These are phyloP conservation scores for Thermothielavioides terrestris DNA, from an alignment of 495 filamentous ascomycete species.

Conservation along the genomic window DNA sequence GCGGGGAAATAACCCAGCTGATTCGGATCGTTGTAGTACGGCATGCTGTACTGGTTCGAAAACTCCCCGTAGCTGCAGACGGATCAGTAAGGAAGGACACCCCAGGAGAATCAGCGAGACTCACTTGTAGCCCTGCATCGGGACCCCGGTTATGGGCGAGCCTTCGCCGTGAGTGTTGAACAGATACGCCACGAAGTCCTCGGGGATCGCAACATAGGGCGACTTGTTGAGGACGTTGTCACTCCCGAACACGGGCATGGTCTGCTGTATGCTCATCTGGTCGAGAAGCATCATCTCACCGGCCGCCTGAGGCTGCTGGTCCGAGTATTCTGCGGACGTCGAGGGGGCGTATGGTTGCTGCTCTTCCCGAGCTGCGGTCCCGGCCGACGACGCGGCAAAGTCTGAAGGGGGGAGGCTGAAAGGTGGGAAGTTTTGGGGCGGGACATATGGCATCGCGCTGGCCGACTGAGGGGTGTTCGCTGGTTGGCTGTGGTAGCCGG, in stretches of 20 bases:
- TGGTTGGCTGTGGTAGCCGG: slow-evolving; percentile 40
- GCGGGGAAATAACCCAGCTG: slow-evolving; percentile 46
- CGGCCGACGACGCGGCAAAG: slow-evolving; percentile 32
- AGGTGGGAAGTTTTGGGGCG: slow-evolving; percentile 44
- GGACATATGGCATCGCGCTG: slow-evolving; percentile 34
- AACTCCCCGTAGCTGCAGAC: slow-evolving; percentile 41
- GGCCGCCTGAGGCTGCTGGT: slow-evolving; percentile 37
- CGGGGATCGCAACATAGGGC: slow-evolving; percentile 74
- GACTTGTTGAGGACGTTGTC: slow-evolving; percentile 72
- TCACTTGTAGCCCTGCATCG: slow-evolving; percentile 45
- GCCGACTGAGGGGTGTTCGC: slow-evolving; percentile 37
- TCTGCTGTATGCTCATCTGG: slow-evolving; percentile 55
- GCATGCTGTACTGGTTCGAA: slow-evolving; percentile 39
- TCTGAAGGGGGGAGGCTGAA: slow-evolving; percentile 51
- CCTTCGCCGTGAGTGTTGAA: slow-evolving; percentile 58
- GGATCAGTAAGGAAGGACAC: slow-evolving; percentile 16
- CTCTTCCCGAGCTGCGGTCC: slow-evolving; percentile 18
- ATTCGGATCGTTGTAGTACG: slow-evolving; percentile 40
- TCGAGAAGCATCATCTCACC: slow-evolving; percentile 54
- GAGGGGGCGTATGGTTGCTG: slow-evolving; percentile 31
- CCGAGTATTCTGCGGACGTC: slow-evolving; percentile 36
- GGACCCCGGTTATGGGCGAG: slow-evolving; percentile 38
- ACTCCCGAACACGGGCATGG: slow-evolving; percentile 75
- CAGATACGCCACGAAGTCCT: slow-evolving; percentile 86
- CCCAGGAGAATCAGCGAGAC: slow-evolving; percentile 6